Conservation (phyloP, 495 filamentous ascomycete species). For the Opeltia flavorubescens region DNA sequence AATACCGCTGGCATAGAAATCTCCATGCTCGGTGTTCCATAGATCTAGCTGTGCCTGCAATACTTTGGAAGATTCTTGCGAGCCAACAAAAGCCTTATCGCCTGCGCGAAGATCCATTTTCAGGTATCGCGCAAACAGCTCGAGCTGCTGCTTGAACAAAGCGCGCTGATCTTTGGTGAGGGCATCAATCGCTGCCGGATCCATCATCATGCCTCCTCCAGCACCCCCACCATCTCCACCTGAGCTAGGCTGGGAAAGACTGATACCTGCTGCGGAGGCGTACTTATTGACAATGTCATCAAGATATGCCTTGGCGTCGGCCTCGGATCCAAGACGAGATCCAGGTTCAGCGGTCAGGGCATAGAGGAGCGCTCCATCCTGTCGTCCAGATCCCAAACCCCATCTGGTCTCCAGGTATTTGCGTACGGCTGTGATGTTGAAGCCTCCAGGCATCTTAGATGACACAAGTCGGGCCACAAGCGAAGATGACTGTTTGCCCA, state of each 20-base stretch:
- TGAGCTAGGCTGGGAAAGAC: constrained; percentile 58
- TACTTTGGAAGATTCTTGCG: constrained; percentile 67
- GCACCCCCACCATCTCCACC: constrained; percentile 61
- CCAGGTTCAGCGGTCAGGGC: constrained; percentile 88
- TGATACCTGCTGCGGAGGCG: constrained; percentile 72
- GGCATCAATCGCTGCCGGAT: constrained; percentile 91
- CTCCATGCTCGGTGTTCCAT: constrained; percentile 90
- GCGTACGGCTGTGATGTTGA: constrained; percentile 88
- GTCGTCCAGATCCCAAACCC: constrained; percentile 75
- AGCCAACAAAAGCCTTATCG: constrained; percentile 79
- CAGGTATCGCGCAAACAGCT: constrained; percentile 86
- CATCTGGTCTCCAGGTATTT: constrained; percentile 93
- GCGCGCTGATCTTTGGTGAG: constrained; percentile 90
- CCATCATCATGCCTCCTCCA: constrained; percentile 93
- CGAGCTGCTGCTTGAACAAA: constrained; percentile 93
- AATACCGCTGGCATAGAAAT: constrained; percentile 89
- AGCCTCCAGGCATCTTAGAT: constrained; percentile 98
- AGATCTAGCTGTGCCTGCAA: constrained; percentile 88
- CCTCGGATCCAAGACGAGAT: constrained; percentile 73
- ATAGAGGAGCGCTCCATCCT: constrained; percentile 80
- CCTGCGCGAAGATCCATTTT: constrained; percentile 93
- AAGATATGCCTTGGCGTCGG: constrained; percentile 80
- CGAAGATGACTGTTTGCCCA: constrained; percentile 92
- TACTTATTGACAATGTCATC: constrained; percentile 85
- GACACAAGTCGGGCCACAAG: constrained; percentile 89